Base-by-base conservation (phyloP, 2,329 filamentous ascomycete species). In the Colletotrichum truncatum region DNA sequence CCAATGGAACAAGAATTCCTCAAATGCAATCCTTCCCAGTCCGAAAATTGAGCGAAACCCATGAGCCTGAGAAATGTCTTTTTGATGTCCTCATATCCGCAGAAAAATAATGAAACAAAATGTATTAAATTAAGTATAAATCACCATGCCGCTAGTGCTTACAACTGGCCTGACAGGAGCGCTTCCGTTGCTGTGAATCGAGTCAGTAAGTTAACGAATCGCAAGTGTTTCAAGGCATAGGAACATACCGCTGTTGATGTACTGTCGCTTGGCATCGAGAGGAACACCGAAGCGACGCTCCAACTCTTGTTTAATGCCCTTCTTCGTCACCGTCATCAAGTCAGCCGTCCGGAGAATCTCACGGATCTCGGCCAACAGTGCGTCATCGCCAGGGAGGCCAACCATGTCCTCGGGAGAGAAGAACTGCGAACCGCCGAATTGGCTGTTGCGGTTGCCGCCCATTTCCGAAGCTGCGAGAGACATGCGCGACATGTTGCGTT, bases 301-400 rank as follows among this genome's bases (percentile, higher is more conserved):
- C 63, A 99, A 82, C 82, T 99, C 96, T 71, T 88, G 81, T 86
- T 98, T 98, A 80, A 99, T 92, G 72, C 92, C 93, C 88, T 99
- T 99, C 89, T 99, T 99, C 70, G 96, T 99, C 43, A 99, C 93
- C 4, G 89, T 94, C 96, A 99, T 99, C 74, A 99, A 82, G 80
- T 99, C 96, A 2, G 94, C 94, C 11, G 92, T 97, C 71, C 90
- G 88, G 67, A 99, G 83, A 68, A 99, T 97, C 74, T 98, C 94
- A 54, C 96, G 88, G 72, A 99, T 99, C 84, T 99, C 96, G 0
- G 93, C 91, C 68, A 99, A 82, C 52, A 99, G 84, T 10, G 93
- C 91, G 74, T 99, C 96, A 71, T 99, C 96, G 67, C 86, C 92
- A 0, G 96, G 96, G 74, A 98, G 80, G 61, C 91, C 89, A 7